phyloP scores from a whole-genome alignment of 345 rosid genomes.

The Bruguiera parviflora region DNA sequence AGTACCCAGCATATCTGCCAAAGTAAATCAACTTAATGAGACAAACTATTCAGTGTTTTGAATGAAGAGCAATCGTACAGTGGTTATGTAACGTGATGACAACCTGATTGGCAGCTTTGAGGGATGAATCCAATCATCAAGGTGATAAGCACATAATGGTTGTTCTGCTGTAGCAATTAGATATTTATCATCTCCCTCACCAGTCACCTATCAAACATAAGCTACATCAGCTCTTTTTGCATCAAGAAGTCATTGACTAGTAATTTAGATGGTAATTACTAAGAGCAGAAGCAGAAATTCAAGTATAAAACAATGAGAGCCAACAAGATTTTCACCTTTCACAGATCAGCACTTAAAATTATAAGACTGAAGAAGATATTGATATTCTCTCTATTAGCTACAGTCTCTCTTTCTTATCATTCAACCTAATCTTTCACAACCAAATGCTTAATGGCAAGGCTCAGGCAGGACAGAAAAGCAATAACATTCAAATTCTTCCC shows the following conservation, averaged over 20 bases:
- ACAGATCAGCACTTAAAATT: too few species aligned
- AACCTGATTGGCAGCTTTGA: constrained; percentile 74
- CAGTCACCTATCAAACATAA: constrained; percentile 60
- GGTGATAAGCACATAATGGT: constrained; percentile 85
- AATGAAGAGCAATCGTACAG: not conserved
- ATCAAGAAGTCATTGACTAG: not conserved
- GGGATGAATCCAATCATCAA: constrained; percentile 95
- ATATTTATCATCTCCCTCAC: constrained; percentile 92
- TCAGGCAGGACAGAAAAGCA: too few species aligned
- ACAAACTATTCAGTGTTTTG: not conserved
- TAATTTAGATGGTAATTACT: too few species aligned
- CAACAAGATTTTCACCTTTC: too few species aligned
- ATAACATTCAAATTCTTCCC: too few species aligned
- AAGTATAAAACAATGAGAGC: too few species aligned
- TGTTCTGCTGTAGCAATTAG: constrained; percentile 98
- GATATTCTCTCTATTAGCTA: too few species aligned
- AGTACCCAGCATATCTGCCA: constrained; percentile 88
- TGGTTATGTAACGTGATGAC: not conserved
- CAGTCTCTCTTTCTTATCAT: too few species aligned
- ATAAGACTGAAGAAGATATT: too few species aligned
- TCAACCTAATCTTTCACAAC: too few species aligned
- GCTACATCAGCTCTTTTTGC: not conserved
- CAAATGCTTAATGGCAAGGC: too few species aligned
- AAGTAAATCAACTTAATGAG: constrained; percentile 8
- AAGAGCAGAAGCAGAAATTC: too few species aligned